Evolutionary conservation across 495 filamentous ascomycete species (phyloP).

Genomic region (Hypoxylon intermedium): DNA sequence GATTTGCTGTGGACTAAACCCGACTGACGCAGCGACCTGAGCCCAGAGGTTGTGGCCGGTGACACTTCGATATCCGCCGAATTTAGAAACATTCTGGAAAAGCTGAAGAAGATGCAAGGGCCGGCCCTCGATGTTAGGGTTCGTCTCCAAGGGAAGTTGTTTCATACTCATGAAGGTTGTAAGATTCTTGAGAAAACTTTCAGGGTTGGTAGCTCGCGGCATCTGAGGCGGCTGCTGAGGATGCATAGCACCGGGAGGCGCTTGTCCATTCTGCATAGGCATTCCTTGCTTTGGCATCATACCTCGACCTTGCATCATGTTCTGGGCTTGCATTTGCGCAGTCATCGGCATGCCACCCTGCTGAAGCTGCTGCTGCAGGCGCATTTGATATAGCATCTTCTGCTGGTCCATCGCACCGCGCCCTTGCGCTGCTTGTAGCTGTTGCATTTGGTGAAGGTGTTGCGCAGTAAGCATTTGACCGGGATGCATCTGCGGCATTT

Average conservation of each 20-base stretch:
- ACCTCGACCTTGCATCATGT: conserved; percentile 53
- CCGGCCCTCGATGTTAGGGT: conserved; percentile 73
- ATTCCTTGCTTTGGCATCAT: conserved; percentile 59
- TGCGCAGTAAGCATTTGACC: conserved; percentile 44
- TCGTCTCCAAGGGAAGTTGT: conserved; percentile 70
- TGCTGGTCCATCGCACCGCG: conserved; percentile 62
- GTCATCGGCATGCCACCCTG: conserved; percentile 61
- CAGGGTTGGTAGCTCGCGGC: conserved; percentile 55
- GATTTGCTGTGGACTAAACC: conserved; percentile 69
- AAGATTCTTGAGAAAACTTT: conserved; percentile 78
- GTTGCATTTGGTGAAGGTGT: conserved; percentile 53
- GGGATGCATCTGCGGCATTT: conserved; percentile 50
- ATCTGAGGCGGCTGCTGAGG: conserved; percentile 39
- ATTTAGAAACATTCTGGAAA: conserved; percentile 74
- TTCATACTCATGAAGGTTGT: conserved; percentile 73
- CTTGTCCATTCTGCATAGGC: conserved; percentile 55
- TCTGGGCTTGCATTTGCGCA: conserved; percentile 51
- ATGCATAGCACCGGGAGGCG: conserved; percentile 52
- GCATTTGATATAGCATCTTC: conserved; percentile 69
- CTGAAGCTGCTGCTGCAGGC: conserved; percentile 70
- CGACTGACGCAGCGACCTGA: conserved; percentile 69
- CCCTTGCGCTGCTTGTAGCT: conserved; percentile 57
- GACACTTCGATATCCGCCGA: conserved; percentile 77
- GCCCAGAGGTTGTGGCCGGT: conserved; percentile 73
- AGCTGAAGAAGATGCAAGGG: conserved; percentile 74